Percentiles rank a stretch among this genome's conserved stretches.
Evolutionary conservation across 139 green algal genomes (phyloP).

Genomic region (Asterochloris erici): DNA sequence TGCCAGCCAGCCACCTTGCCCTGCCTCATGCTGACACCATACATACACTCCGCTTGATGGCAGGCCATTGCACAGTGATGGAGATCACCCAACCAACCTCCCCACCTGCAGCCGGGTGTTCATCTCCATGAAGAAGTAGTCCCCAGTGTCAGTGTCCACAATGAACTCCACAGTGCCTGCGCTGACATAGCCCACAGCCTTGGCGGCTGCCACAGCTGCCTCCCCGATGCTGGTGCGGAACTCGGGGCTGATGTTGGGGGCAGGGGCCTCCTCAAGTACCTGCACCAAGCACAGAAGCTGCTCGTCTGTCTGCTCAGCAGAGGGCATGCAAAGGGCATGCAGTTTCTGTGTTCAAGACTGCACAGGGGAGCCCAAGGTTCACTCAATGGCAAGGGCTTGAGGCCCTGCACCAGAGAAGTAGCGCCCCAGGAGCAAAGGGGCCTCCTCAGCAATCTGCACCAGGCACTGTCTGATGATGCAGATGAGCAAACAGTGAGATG

Average conservation of each 20-base stretch:
- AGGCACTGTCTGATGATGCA: no score
- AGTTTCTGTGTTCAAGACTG: no score
- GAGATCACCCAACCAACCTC: not conserved
- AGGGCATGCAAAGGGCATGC: no score
- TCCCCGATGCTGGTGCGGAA: constrained; percentile 63
- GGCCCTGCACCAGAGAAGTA: no score
- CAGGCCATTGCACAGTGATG: not conserved
- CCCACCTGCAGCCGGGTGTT: constrained; percentile 91
- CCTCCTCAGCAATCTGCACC: no score
- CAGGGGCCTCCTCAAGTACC: constrained; percentile 82
- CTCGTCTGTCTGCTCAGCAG: no score
- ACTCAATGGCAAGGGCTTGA: no score
- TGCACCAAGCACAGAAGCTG: not conserved
- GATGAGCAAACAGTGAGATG: no score
- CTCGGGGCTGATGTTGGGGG: constrained; percentile 36
- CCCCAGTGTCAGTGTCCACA: constrained; percentile 61
- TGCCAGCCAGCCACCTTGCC: not conserved
- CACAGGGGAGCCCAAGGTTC: no score
- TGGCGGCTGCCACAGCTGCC: constrained; percentile 79
- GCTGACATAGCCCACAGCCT: constrained; percentile 80
- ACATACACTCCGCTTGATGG: not conserved
- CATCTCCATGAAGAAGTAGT: constrained; percentile 97
- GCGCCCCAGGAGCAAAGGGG: no score
- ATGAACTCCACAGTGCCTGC: constrained; percentile 97
- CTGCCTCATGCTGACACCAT: not conserved